Percentiles rank a stretch among this genome's conserved stretches.
Evolutionary conservation across 345 rosid genomes (phyloP).

Genomic region (Euphorbia lathyris): DNA sequence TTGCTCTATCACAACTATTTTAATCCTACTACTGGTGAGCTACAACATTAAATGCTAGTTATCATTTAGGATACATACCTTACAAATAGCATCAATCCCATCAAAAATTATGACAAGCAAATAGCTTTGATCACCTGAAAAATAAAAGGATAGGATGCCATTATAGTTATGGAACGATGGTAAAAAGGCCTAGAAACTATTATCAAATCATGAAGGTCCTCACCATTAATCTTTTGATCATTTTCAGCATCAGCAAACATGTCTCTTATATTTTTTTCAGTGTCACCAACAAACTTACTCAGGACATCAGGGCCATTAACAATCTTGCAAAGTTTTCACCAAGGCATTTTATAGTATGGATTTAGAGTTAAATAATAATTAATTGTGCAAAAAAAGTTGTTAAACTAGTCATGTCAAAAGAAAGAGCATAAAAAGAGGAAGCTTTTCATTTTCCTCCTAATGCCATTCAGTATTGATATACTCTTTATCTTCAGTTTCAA

Average conservation of each 20-base stretch:
- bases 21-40: not conserved
- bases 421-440: not conserved
- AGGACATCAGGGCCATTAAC: conserved; percentile 97
- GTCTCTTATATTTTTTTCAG: conserved; percentile 94
- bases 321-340: conserved; percentile 47
- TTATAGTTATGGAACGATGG: conserved; percentile 10
- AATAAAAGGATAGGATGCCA: conserved; percentile 16
- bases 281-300: conserved; percentile 98
- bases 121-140: conserved; percentile 91
- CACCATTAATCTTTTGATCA: conserved; percentile 82
- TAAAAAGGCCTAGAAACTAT: not conserved
- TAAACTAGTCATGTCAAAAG: not conserved
- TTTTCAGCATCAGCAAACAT: conserved; percentile 97
- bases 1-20: not conserved
- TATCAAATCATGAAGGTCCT: conserved; percentile 15
- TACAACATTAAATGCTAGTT: not conserved
- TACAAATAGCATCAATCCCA: conserved; percentile 99
- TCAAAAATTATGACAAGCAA: conserved; percentile 96
- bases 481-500: not conserved
- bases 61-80: conserved; percentile 48
- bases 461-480: not conserved
- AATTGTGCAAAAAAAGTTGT: not conserved
- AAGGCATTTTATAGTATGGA: conserved; percentile 13
- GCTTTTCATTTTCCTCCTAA: not conserved
- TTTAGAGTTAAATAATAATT: not conserved